phyloP scores from a whole-genome alignment of 768 basidiomycete species.

The Russula virescens region DNA sequence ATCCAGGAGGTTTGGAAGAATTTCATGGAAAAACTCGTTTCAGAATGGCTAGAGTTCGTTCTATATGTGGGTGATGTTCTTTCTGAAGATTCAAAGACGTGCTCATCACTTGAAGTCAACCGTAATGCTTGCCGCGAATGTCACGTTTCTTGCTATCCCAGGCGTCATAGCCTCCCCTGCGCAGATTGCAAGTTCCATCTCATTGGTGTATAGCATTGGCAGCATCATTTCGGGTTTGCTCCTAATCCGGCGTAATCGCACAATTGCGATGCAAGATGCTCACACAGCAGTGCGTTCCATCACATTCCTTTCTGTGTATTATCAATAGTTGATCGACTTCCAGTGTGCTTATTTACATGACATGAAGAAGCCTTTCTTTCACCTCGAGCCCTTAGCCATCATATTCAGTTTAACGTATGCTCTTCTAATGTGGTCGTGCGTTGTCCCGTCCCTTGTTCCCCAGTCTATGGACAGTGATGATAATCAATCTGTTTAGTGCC shows the following conservation, averaged over 20 bases:
- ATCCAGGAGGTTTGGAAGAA: constrained; percentile 6
- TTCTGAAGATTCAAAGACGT: background rate
- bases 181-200: constrained; percentile 47
- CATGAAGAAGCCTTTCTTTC: constrained; percentile 30
- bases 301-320: constrained; percentile 8
- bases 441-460: constrained; percentile 8
- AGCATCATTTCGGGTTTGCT: constrained; percentile 44
- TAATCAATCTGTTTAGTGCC: constrained; percentile 30
- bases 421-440: constrained; percentile 56
- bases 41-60: constrained; percentile 17
- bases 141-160: constrained; percentile 34
- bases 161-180: constrained; percentile 35
- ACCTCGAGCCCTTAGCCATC: constrained; percentile 47
- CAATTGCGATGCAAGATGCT: constrained; percentile 34
- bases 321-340: background rate
- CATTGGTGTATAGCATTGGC: constrained; percentile 43
- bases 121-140: constrained; percentile 33
- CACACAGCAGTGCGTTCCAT: constrained; percentile 3
- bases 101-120: constrained; percentile 27
- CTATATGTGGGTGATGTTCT: constrained; percentile 7
- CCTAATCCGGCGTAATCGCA: constrained; percentile 41
- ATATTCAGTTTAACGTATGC: constrained; percentile 52
- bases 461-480: background rate
- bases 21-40: constrained; percentile 9
- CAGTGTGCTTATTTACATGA: constrained; percentile 27